These are phyloP conservation scores for Centella asiatica DNA, from an alignment of 129 eudicot genomes.

Conservation along the genomic window DNA sequence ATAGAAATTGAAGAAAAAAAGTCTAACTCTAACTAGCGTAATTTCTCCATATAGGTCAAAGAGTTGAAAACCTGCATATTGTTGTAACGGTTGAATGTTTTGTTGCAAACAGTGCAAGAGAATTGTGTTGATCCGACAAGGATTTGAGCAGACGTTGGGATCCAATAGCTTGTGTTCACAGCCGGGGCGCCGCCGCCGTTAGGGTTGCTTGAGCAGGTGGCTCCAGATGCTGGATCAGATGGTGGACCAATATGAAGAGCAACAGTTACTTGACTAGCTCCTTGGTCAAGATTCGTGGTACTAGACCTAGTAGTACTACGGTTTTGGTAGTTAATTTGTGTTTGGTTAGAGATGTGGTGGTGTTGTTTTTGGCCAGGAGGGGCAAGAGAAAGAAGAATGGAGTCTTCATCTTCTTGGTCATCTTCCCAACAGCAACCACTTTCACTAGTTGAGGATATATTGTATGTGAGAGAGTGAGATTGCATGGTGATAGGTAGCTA, in stretches of 20 bases:
- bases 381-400: constrained; percentile 63
- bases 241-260: constrained; percentile 65
- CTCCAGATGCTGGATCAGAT: constrained; percentile 8
- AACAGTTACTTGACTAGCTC: constrained; percentile 41
- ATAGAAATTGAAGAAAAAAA: too few relatives aligned
- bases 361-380: constrained; percentile 64
- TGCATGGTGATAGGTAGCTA: constrained; percentile 24
- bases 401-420: constrained; percentile 42
- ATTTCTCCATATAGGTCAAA: background rate
- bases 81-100: constrained; percentile 69
- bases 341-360: constrained; percentile 14
- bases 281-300: constrained; percentile 8
- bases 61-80: constrained; percentile 64
- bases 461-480: constrained; percentile 23
- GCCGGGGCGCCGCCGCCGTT: constrained; percentile 4
- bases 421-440: constrained; percentile 35
- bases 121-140: constrained; percentile 88
- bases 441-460: constrained; percentile 40
- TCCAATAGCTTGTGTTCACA: constrained; percentile 55
- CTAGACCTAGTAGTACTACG: constrained; percentile 19
- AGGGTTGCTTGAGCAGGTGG: constrained; percentile 22
- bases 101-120: constrained; percentile 77
- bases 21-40: background rate
- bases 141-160: constrained; percentile 81
- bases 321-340: constrained; percentile 25